Percentiles rank a stretch among this genome's conserved stretches.
phyloP scores from a whole-genome alignment of 345 rosid genomes.

The Melastoma malabathricum region DNA sequence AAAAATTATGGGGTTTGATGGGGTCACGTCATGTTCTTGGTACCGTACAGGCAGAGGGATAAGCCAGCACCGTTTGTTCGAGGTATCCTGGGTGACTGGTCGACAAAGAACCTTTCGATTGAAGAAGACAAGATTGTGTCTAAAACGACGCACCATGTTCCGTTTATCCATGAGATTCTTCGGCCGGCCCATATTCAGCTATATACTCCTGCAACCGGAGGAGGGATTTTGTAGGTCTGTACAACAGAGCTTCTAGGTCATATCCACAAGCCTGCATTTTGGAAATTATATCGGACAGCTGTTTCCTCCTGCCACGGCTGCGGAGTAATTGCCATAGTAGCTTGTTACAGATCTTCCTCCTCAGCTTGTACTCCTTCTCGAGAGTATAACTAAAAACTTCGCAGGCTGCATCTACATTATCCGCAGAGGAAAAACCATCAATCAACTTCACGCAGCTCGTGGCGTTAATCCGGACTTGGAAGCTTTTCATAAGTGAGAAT shows the following conservation, averaged over 20 bases:
- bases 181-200: constrained; percentile 7
- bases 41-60: too few relatives aligned
- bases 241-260: constrained; percentile 34
- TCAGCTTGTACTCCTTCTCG: constrained; percentile 44
- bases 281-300: constrained; percentile 29
- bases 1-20: too few relatives aligned
- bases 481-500: constrained; percentile 49
- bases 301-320: constrained; percentile 19
- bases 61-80: too few relatives aligned
- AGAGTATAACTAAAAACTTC: constrained; percentile 60
- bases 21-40: too few relatives aligned
- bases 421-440: constrained; percentile 31
- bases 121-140: too few relatives aligned
- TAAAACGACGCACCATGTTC: too few relatives aligned
- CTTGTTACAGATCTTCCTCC: constrained; percentile 39
- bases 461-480: constrained; percentile 34
- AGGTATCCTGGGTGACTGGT: too few relatives aligned
- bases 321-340: constrained; percentile 35
- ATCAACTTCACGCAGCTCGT: constrained; percentile 78
- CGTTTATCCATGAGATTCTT: constrained; percentile 16
- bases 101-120: too few relatives aligned
- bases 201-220: constrained; percentile 3
- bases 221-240: constrained; percentile 18
- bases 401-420: constrained; percentile 40
- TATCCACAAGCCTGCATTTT: constrained; percentile 57